Conservation (phyloP, 306 rosid species). For the Acacia acuminata region DNA sequence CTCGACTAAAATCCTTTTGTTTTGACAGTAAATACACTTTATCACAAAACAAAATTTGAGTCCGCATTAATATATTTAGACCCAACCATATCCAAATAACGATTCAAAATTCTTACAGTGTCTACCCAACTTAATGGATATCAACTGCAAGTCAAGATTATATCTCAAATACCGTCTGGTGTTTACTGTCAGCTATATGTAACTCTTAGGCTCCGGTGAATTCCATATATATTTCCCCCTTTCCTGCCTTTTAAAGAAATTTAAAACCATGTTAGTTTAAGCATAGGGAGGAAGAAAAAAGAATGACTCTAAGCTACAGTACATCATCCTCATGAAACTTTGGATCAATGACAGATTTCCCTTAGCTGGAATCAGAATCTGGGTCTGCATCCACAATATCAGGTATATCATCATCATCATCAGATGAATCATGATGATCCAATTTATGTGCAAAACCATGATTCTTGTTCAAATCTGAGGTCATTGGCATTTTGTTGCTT, state of each 20-base stretch:
- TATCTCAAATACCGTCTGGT: neutral
- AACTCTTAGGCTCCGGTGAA: neutral
- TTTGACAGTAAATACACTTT: neutral
- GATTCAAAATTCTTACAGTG: neutral
- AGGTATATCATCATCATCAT: slow-evolving; percentile 57
- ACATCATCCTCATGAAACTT: slow-evolving; percentile 17
- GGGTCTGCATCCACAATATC: slow-evolving; percentile 73
- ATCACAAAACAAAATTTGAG: neutral
- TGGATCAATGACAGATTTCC: neutral
- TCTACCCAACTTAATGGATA: neutral
- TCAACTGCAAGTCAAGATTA: neutral
- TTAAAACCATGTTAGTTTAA: neutral
- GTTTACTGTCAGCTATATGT: neutral
- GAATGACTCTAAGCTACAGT: neutral
- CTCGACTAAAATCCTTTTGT: neutral
- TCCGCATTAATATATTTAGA: neutral
- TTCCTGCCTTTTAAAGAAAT: neutral
- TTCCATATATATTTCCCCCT: neutral
- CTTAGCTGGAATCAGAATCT: slow-evolving; percentile 62
- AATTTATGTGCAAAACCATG: slow-evolving; percentile 26
- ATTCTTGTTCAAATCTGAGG: slow-evolving; percentile 31
- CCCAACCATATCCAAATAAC: neutral
- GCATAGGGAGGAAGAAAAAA: neutral
- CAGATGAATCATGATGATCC: slow-evolving; percentile 27
- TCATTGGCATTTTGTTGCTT: slow-evolving; percentile 21